A percentile compares a stretch with the other conserved stretches of the same genome.
Evolutionary conservation across 331 rosid species (phyloP).

Genomic region (Malus hybrid): DNA sequence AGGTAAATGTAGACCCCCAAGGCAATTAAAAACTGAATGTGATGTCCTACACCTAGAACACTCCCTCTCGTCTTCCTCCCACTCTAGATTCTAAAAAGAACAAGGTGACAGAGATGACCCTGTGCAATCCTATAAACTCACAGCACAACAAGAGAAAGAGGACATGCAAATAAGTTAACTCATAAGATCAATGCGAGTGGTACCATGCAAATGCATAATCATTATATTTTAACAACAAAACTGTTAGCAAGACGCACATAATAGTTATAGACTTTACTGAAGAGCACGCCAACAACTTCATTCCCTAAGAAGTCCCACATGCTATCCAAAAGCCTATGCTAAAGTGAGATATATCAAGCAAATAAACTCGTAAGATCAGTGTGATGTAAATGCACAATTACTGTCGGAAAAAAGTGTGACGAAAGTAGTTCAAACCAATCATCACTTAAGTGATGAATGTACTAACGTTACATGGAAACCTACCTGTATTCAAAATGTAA

Average conservation of each 20-base stretch:
- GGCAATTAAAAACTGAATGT: neutral
- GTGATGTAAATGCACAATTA: neutral
- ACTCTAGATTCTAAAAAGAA: neutral
- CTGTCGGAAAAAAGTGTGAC: neutral
- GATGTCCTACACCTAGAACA: neutral
- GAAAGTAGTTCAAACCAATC: neutral
- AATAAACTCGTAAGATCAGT: neutral
- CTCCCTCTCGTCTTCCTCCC: neutral
- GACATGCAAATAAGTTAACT: neutral
- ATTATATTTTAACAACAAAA: neutral
- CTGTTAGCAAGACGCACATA: neutral
- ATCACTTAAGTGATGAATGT: neutral
- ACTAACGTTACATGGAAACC: slow-evolving; percentile 5
- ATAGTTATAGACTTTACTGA: neutral
- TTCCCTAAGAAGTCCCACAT: neutral
- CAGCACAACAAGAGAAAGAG: neutral
- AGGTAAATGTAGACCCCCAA: neutral
- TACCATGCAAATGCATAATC: neutral
- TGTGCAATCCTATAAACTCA: neutral
- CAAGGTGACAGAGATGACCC: neutral
- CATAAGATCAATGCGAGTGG: neutral
- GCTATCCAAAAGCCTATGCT: neutral
- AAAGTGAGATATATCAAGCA: neutral
- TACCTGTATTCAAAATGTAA: slow-evolving; percentile 90
- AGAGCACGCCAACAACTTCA: neutral